Evolutionary conservation across 2,329 filamentous ascomycete species (phyloP), one percentile per base, ranked within the genome.

Genomic region (Nemania sp.): DNA sequence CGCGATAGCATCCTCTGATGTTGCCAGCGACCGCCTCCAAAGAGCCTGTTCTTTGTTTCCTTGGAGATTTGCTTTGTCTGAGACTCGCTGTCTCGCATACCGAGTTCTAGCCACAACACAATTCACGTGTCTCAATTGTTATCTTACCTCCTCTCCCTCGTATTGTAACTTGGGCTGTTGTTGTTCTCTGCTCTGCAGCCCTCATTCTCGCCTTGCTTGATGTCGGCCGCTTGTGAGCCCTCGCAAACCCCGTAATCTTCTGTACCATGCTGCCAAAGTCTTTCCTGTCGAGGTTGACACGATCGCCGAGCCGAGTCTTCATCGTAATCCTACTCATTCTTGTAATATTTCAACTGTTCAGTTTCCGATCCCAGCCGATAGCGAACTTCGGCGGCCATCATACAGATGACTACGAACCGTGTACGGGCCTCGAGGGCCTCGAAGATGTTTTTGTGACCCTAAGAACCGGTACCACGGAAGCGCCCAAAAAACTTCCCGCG

Each of bases 391-490:
- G 61, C 29, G 18, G n/a, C 51, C 57, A 35, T 53, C 20, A 18
- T 58, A 62, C 43, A 49, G 49, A 57, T 41, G 24, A 24, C 11
- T 41, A 52, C 57, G 20, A 70, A 2, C 49, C 66, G 8, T 76
- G 75, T 62, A 67, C 69, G 11, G 72, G 72, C 24, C 75, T 77
- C 38, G 69, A 81, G 10, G 82, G 81, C 13, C 78, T 84, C 24
- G 80, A 86, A 3, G 82, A 89, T 73, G 77, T 89, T 54, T 84
- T 89, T 67, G 82, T 89, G 18, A 79, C 88, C 10, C 79, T 90
- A 68, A 85, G 86, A 70, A 89, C 88, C 0, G 88, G 87, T 61
- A 86, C 87, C 18, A 87, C 86, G 7, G 87, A 89, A 72, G 82
- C 86, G 15, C 77, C 80, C 61, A 81, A 85, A 29, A 88, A 88